Evolutionary conservation across 495 filamentous ascomycete species (phyloP), one percentile per base, ranked within the genome.

Genomic region (Ramalina intermedia): DNA sequence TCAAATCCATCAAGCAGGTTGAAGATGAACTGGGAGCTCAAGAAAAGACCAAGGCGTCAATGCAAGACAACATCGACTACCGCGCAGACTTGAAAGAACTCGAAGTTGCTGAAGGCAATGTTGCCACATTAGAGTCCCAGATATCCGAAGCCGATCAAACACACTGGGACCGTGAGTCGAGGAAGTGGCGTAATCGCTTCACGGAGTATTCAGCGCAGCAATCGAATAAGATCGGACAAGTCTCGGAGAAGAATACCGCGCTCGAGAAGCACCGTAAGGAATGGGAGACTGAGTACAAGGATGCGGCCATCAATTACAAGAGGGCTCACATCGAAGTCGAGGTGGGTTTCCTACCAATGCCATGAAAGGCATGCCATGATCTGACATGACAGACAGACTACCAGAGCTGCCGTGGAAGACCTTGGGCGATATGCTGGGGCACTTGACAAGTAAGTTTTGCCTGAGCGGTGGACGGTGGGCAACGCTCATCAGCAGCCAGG

Each of bases 401-500:
- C 87, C 26, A 94, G 90, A 62, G 88, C 87, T 0, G 90, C 85
- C 11, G 82, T 91, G 36, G 87, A 91, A 49, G 91, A 99, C 60
- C 70, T 99, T 26, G 83, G 74, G 7, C 80, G 83, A 23, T 96
- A 91, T 56, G 74, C 72, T 12, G 67, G 70, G 2, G 90, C 90
- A 12, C 71, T 99, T 24, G 90, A 95, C 65, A 83, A 88, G 66
- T 69, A 52, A 43, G 66, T 36, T 27, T n/a, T 9, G 37, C 21
- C 1, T 18, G 38, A 36, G 6, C 33, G 8, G 2, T 5, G 21
- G n/a, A 39, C 4, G 20, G 20, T 24, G 4, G 6, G 6, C 33
- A 1, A 39, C 18, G 38, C 52, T 58, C 23, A 60, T 38, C 33
- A 37, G 4, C 26, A 14, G 14, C 9, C 40, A 69, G 66, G 54